Evolutionary conservation across 352 stramenopile species (phyloP).

Genomic region (Pythium phragmiticola): DNA sequence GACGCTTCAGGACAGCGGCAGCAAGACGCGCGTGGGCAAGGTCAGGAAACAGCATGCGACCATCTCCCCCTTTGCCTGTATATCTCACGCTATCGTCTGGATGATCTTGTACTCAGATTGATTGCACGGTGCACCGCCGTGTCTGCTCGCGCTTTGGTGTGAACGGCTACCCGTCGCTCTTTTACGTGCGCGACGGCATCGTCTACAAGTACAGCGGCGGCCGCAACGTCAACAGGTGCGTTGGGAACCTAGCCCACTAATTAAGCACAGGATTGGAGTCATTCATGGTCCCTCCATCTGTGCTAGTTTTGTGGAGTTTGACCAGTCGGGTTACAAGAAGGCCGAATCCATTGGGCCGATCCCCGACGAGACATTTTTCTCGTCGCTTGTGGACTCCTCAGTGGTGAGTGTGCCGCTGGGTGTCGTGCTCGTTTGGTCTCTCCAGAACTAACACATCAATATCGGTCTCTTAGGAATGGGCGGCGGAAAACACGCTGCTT

Average conservation of each 20-base stretch:
- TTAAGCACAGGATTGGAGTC: neutral
- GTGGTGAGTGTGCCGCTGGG: slow-evolving; percentile 7
- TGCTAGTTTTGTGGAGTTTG: slow-evolving; percentile 33
- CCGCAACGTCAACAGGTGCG: slow-evolving; percentile 63
- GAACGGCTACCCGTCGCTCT: slow-evolving; percentile 74
- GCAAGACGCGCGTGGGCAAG: slow-evolving; percentile 59
- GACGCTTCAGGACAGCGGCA: slow-evolving; percentile 59
- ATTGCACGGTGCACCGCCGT: slow-evolving; percentile 76
- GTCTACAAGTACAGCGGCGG: slow-evolving; percentile 80
- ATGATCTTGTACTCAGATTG: slow-evolving; percentile 22
- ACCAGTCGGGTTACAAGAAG: slow-evolving; percentile 27
- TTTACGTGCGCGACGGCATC: slow-evolving; percentile 68
- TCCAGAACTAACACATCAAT: neutral
- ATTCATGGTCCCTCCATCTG: neutral
- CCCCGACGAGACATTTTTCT: slow-evolving; percentile 34
- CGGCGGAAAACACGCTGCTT: slow-evolving; percentile 35
- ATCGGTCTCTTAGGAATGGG: slow-evolving; percentile 30
- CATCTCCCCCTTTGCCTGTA: neutral
- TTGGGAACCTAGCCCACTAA: neutral
- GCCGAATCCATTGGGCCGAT: slow-evolving; percentile 35
- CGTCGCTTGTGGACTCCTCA: slow-evolving; percentile 24
- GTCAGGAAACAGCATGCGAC: slow-evolving; percentile 14
- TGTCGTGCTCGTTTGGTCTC: neutral
- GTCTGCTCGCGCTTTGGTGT: slow-evolving; percentile 85
- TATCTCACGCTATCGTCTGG: neutral